Percentiles rank a stretch among this genome's conserved stretches.
Conservation (phyloP, 148 eudicot genomes). For the Polygonum maritimum region DNA sequence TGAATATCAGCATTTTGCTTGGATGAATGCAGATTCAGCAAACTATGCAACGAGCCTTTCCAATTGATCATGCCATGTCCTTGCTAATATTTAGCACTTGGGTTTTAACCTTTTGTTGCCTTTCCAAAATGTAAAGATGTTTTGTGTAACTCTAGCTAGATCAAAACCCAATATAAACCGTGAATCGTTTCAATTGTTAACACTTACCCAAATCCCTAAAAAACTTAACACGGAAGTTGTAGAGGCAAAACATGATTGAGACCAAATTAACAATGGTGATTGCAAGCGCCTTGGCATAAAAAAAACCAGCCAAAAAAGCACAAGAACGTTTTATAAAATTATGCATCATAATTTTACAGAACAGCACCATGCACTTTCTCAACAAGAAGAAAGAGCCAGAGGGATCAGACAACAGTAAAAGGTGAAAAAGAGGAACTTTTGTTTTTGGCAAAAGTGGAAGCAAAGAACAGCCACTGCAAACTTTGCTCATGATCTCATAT, state of each 20-base stretch:
- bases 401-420: conserved; percentile 1
- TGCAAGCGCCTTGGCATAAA: neutral
- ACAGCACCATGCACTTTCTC: neutral
- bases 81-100: neutral
- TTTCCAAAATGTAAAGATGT: no score
- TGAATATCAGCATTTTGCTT: neutral
- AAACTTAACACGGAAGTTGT: neutral
- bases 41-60: neutral
- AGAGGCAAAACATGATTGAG: neutral
- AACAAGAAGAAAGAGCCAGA: neutral
- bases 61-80: neutral
- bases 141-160: no score
- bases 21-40: neutral
- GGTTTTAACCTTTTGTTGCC: neutral
- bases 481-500: neutral
- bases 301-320: neutral
- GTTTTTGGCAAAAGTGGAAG: neutral
- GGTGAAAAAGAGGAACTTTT: neutral
- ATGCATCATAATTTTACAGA: conserved; percentile 4
- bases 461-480: conserved; percentile 1
- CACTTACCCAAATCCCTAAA: no score
- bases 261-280: neutral
- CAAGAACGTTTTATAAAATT: neutral
- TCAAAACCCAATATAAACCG: no score
- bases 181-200: no score